A percentile compares a stretch with the other conserved stretches of the same genome.
These are phyloP conservation scores for Chaetothyriales sp. DNA, from an alignment of 2,329 filamentous ascomycete genomes.

Conservation along the genomic window DNA sequence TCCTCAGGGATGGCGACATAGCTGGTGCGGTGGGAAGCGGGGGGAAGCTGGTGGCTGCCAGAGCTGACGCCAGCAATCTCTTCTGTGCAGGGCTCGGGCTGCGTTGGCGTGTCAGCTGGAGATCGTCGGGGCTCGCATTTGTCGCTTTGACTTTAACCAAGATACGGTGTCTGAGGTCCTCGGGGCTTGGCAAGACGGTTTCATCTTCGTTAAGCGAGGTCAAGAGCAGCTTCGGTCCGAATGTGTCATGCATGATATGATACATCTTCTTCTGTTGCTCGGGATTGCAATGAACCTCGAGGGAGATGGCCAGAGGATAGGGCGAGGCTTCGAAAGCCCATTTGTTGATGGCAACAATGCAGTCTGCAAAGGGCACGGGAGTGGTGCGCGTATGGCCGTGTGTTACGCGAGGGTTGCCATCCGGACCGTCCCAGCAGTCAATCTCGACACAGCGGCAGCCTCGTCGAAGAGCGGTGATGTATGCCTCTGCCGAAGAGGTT, in stretches of 20 bases:
- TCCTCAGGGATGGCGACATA: background rate
- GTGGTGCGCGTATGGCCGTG: constrained; percentile 83
- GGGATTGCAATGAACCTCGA: constrained; percentile 83
- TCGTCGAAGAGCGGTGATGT: constrained; percentile 72
- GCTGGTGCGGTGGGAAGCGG: constrained; percentile 23
- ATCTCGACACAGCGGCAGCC: constrained; percentile 94
- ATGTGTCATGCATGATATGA: constrained; percentile 70
- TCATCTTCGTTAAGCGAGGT: constrained; percentile 56
- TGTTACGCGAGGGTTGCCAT: constrained; percentile 76
- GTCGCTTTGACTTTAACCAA: constrained; percentile 90
- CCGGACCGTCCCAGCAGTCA: constrained; percentile 90
- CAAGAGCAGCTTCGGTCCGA: constrained; percentile 63
- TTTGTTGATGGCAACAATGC: constrained; percentile 82
- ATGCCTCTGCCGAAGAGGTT: constrained; percentile 84
- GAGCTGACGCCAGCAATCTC: constrained; percentile 28
- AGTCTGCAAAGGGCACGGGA: constrained; percentile 76
- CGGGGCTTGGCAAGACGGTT: constrained; percentile 63
- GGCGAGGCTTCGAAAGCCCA: constrained; percentile 81
- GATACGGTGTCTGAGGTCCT: constrained; percentile 68
- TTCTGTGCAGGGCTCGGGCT: constrained; percentile 64
- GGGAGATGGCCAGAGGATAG: constrained; percentile 83
- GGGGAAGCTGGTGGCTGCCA: background rate
- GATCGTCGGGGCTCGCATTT: constrained; percentile 35
- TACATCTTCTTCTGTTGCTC: constrained; percentile 80
- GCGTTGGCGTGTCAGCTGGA: constrained; percentile 31